Evolutionary conservation across 495 filamentous ascomycete species (phyloP), one percentile per base, ranked within the genome.

Genomic region (Hyaloscypha bicolor): DNA sequence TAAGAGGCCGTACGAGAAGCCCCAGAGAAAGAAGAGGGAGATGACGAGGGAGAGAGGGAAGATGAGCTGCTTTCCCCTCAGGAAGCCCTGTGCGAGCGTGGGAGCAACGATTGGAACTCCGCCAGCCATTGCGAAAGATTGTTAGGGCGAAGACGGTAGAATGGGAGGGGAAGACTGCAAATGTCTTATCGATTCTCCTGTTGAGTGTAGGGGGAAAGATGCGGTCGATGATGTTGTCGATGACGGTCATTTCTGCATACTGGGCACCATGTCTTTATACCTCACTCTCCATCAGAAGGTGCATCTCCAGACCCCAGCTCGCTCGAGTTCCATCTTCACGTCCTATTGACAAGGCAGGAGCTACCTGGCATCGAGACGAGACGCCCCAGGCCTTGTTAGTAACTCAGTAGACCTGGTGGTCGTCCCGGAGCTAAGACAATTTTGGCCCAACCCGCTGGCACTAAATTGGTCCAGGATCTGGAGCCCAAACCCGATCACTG

Each of bases 11-110:
- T 95, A 95, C 0, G 88, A 87, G 70, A 97, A 91, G 0, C 93
- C 92, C 92, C 91, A 94, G 6, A 96, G 78, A 71, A 96, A 90
- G 76, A 94, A 96, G 3, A 96, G 81, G 57, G 93, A 84, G 51
- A 90, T 92, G 68, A 92, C 89, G 52, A 91, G 79, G 32, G 69
- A 64, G 42, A 71, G 64, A 32, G 69, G 69, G 55, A 67, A 64
- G 61, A 71, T 64, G 55, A 71, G 56, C 2, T 51, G 65, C 31
- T 48, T 62, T 37, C 69, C 69, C 55, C 25, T 66, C 52, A 70
- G 64, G 51, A 66, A 70, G 16, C 68, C 68, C 9, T 59, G 4
- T 35, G 68, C 68, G n/a, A 63, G 64, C 22, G 64, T 55, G 14
- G 64, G 68, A 55, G 68, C 64, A 9, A 35, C 59, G 55, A 67